phyloP scores from a whole-genome alignment of 139 green algal genomes.

The Trebouxia sp. region DNA sequence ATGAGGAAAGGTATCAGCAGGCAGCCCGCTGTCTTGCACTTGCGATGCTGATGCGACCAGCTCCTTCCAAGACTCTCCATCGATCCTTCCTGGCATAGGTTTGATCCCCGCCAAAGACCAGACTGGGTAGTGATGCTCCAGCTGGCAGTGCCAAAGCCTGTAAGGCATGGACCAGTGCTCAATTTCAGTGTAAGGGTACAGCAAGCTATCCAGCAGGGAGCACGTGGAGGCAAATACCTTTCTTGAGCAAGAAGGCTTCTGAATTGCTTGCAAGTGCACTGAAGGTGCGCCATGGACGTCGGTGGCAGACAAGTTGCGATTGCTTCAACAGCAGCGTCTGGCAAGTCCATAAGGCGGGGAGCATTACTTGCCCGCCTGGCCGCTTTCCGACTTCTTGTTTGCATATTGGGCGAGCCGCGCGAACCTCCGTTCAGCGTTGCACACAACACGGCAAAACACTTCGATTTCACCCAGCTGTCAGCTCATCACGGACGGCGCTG shows the following conservation, averaged over 20 bases:
- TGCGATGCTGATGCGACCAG: neutral
- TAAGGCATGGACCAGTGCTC: neutral
- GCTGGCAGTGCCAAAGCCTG: neutral
- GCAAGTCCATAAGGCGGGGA: neutral
- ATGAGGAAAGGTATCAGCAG: neutral
- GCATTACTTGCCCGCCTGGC: neutral
- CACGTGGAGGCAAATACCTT: no score
- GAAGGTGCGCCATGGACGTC: neutral
- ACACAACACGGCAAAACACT: no score
- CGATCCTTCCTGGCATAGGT: neutral
- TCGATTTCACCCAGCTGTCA: neutral
- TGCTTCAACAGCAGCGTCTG: neutral
- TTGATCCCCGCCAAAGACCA: neutral
- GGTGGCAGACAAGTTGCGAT: neutral
- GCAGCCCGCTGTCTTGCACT: neutral
- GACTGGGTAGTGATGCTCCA: neutral
- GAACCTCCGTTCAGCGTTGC: no score
- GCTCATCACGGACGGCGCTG: no score
- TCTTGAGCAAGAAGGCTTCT: neutral
- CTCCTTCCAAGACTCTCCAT: slow-evolving; percentile 12
- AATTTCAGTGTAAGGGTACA: no score
- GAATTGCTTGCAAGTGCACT: neutral
- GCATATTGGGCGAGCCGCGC: no score
- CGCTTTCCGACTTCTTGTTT: neutral
- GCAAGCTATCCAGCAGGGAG: no score